A percentile compares a stretch with the other conserved stretches of the same genome.
These are phyloP conservation scores for Tetraselmis striata DNA, from an alignment of 139 green algal species.

Conservation along the genomic window DNA sequence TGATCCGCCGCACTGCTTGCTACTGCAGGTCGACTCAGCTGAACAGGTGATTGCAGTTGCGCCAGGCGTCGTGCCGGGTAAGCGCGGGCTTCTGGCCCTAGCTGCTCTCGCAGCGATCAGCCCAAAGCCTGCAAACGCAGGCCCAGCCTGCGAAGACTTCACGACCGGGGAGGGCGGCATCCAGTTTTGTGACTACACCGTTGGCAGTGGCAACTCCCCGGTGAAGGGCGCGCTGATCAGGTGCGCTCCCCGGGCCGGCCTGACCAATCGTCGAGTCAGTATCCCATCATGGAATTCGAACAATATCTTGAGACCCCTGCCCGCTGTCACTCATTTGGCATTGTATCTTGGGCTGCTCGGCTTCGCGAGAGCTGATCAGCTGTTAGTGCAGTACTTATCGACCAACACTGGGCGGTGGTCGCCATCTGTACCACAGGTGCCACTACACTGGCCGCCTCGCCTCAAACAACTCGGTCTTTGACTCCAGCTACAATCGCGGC, in stretches of 20 bases:
- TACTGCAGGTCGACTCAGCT: no score
- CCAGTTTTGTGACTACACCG: conserved; percentile 41
- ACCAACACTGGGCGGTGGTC: not conserved
- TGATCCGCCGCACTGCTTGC: no score
- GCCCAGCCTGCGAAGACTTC: conserved; percentile 17
- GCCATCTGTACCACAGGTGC: conserved; percentile 15
- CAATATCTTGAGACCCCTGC: not conserved
- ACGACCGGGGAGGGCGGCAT: conserved; percentile 35
- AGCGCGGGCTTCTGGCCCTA: no score
- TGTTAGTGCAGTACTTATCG: not conserved
- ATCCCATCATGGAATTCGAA: not conserved
- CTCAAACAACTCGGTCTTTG: conserved; percentile 68
- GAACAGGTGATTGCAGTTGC: no score
- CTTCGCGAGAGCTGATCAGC: not conserved
- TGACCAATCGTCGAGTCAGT: conserved; percentile 18
- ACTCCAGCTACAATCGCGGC: conserved; percentile 67
- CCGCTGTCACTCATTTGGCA: not conserved
- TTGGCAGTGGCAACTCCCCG: conserved; percentile 42
- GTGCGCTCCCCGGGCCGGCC: conserved; percentile 15
- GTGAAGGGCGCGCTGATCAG: conserved; percentile 38
- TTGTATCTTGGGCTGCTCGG: not conserved
- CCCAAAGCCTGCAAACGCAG: conserved; percentile 11
- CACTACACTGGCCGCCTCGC: conserved; percentile 78
- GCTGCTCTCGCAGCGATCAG: not conserved
- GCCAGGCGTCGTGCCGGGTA: no score